Evolutionary conservation across 1,284 basidiomycete species (phyloP).

Genomic region (Sanghuangporus sanghuang): DNA sequence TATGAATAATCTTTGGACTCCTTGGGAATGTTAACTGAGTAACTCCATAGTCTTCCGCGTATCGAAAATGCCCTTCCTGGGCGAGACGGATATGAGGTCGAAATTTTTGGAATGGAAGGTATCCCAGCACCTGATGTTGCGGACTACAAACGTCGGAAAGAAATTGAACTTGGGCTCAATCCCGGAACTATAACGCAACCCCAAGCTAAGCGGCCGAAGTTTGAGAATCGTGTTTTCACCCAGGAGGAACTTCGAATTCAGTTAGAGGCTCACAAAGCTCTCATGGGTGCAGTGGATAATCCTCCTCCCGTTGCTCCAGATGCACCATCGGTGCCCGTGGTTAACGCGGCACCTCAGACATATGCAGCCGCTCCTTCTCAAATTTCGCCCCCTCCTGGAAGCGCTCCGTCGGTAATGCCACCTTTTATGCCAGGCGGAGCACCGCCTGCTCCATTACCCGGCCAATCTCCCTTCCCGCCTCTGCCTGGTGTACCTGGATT

Average conservation of each 20-base stretch:
- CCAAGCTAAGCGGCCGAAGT: conserved; percentile 75
- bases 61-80: conserved; percentile 96
- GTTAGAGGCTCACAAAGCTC: conserved; percentile 83
- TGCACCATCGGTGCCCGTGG: conserved; percentile 48
- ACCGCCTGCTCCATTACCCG: conserved; percentile 34
- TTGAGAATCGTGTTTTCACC: conserved; percentile 75
- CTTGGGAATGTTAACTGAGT: conserved; percentile 15
- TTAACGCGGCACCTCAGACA: conserved; percentile 62
- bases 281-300: conserved; percentile 72
- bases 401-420: conserved; percentile 33
- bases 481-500: conserved; percentile 38
- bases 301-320: conserved; percentile 31
- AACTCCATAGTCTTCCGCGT: conserved; percentile 53
- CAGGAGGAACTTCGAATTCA: conserved; percentile 84
- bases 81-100: conserved; percentile 95
- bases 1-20: conserved; percentile 34
- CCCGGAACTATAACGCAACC: conserved; percentile 77
- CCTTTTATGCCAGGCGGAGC: conserved; percentile 32
- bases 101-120: conserved; percentile 99
- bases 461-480: conserved; percentile 31
- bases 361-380: conserved; percentile 51
- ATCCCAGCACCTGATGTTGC: conserved; percentile 92
- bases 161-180: conserved; percentile 84
- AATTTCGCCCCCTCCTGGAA: conserved; percentile 25
- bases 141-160: conserved; percentile 92